Evolutionary conservation across 306 rosid species (phyloP).

Genomic region (Fagus sylvatica): DNA sequence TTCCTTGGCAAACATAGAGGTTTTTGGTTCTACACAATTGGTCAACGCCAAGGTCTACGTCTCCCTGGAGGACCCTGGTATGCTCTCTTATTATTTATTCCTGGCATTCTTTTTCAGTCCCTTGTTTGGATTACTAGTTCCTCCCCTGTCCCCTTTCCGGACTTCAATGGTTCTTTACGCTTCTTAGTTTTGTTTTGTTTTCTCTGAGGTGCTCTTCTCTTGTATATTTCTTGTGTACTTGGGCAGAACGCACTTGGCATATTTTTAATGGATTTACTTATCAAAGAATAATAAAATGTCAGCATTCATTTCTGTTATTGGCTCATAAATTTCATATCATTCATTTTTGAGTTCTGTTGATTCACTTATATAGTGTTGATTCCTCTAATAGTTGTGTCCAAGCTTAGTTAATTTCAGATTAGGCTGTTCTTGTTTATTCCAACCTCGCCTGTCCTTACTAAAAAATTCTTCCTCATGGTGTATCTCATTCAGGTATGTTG

Average conservation of each 20-base stretch:
- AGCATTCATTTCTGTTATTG: neutral
- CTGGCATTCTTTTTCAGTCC: neutral
- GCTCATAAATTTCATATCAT: neutral
- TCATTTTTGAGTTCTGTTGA: neutral
- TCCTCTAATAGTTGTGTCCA: too few relatives aligned
- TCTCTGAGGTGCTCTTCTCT: neutral
- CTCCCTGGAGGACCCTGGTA: conserved; percentile 97
- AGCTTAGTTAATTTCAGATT: too few relatives aligned
- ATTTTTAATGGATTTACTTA: neutral
- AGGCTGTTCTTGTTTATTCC: too few relatives aligned
- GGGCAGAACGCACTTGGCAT: neutral
- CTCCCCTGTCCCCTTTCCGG: conserved; percentile 13
- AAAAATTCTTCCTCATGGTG: neutral
- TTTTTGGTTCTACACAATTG: conserved; percentile 93
- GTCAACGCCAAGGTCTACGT: conserved; percentile 93
- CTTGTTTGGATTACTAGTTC: neutral
- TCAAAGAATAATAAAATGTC: neutral
- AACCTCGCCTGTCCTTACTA: too few relatives aligned
- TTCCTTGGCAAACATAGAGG: conserved; percentile 88
- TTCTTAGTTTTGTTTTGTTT: neutral
- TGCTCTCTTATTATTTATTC: conserved; percentile 21
- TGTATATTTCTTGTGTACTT: neutral
- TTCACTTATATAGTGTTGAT: too few relatives aligned
- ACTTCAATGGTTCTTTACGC: neutral
- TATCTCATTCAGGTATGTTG: conserved; percentile 76